phyloP scores from a whole-genome alignment of 345 rosid genomes.

The Brassica carinata region DNA sequence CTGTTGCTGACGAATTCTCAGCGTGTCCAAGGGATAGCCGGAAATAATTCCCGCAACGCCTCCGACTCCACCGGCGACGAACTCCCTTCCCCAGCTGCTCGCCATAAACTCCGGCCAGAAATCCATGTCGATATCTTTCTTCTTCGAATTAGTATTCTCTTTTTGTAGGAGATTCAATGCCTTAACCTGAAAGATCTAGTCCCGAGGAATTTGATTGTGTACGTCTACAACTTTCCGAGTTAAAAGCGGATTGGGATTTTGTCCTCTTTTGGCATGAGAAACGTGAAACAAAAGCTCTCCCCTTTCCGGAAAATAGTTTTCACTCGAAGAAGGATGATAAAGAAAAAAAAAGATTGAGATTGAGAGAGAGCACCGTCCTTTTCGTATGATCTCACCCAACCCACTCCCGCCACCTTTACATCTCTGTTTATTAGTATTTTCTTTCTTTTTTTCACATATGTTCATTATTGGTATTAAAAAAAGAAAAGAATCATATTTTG shows the following conservation, averaged over 20 bases:
- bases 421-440: not conserved
- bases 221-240: not conserved
- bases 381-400: constrained; percentile 19
- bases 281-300: constrained; percentile 2
- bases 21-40: constrained; percentile 89
- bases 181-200: not conserved
- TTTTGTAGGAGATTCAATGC: not conserved
- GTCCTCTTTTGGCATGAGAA: not conserved
- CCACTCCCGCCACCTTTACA: constrained; percentile 28
- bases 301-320: too few relatives aligned
- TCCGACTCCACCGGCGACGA: constrained; percentile 92
- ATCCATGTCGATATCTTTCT: constrained; percentile 46
- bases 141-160: not conserved
- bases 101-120: constrained; percentile 97
- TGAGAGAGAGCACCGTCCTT: constrained; percentile 7
- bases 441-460: not conserved
- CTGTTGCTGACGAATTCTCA: constrained; percentile 80
- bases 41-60: constrained; percentile 92
- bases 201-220: not conserved
- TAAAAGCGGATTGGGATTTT: not conserved
- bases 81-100: constrained; percentile 76
- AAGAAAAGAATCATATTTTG: not conserved
- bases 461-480: not conserved
- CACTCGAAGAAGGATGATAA: not conserved
- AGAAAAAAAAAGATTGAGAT: too few relatives aligned